phyloP scores from a whole-genome alignment of 75 land plant genomes.

The Cunninghamia lanceolata region DNA sequence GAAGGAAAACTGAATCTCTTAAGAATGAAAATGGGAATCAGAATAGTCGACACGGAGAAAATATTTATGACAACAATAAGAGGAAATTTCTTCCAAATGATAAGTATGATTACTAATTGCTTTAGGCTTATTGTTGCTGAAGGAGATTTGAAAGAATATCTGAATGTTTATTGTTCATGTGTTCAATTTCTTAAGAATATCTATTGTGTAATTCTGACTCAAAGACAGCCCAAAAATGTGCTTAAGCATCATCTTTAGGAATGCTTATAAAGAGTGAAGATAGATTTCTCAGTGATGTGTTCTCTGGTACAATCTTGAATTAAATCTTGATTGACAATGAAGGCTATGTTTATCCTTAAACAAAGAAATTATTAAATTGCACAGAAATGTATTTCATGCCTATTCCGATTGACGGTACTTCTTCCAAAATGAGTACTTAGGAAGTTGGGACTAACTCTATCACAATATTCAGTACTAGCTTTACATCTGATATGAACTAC shows the following conservation, averaged over 20 bases:
- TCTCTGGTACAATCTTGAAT: background rate
- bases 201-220: background rate
- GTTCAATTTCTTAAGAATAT: background rate
- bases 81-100: slow-evolving; percentile 4
- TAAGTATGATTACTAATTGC: slow-evolving; percentile 8
- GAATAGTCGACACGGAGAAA: slow-evolving; percentile 2
- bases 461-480: background rate
- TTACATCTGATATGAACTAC: background rate
- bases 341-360: background rate
- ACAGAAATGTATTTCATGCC: background rate
- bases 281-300: background rate
- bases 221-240: background rate
- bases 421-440: background rate
- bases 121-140: background rate
- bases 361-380: background rate
- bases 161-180: background rate
- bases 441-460: background rate
- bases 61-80: background rate
- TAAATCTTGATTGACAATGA: background rate
- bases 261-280: background rate
- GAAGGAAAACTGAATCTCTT: background rate
- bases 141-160: background rate
- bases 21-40: slow-evolving; percentile 5
- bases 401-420: background rate
- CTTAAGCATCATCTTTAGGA: background rate